Percentiles rank a stretch among this genome's conserved stretches.
phyloP scores from a whole-genome alignment of 176 grass and related monocot genomes.

The Rhynchospora pubera region DNA sequence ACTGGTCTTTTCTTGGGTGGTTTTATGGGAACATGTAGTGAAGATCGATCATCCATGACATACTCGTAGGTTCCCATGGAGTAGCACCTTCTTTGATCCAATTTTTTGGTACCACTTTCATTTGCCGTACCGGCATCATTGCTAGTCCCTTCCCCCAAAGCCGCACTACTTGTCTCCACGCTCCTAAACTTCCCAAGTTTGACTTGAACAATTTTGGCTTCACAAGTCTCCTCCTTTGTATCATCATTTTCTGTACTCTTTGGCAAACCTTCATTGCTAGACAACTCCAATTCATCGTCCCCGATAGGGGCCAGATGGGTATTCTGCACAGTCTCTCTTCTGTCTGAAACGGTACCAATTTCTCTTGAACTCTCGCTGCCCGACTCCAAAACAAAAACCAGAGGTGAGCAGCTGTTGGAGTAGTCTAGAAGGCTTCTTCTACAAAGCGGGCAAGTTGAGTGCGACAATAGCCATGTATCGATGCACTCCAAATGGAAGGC shows the following conservation, averaged over 20 bases:
- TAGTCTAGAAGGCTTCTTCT: conserved; percentile 15
- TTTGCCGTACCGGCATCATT: neutral
- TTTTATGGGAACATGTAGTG: conserved; percentile 60
- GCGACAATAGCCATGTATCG: conserved; percentile 56
- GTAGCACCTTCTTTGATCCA: conserved; percentile 76
- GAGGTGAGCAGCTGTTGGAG: conserved; percentile 42
- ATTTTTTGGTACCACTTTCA: conserved; percentile 11
- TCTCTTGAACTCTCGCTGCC: conserved; percentile 49
- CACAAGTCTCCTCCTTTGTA: conserved; percentile 35
- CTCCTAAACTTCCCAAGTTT: conserved; percentile 81
- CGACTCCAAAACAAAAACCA: conserved; percentile 70
- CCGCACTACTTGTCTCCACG: conserved; percentile 29
- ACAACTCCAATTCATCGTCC: conserved; percentile 26
- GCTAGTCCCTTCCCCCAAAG: conserved; percentile 24
- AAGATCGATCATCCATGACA: conserved; percentile 62
- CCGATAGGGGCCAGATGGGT: conserved; percentile 25
- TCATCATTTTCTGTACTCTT: conserved; percentile 21
- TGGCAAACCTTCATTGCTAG: neutral
- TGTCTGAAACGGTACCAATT: conserved; percentile 31
- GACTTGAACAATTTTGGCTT: conserved; percentile 44
- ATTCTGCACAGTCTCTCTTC: conserved; percentile 32
- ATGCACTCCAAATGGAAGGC: conserved; percentile 86
- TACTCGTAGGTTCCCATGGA: conserved; percentile 96
- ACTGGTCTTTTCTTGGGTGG: conserved; percentile 46
- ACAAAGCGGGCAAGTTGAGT: conserved; percentile 27